Evolutionary conservation across 129 eudicot species (phyloP).

Genomic region (Apium graveolens): DNA sequence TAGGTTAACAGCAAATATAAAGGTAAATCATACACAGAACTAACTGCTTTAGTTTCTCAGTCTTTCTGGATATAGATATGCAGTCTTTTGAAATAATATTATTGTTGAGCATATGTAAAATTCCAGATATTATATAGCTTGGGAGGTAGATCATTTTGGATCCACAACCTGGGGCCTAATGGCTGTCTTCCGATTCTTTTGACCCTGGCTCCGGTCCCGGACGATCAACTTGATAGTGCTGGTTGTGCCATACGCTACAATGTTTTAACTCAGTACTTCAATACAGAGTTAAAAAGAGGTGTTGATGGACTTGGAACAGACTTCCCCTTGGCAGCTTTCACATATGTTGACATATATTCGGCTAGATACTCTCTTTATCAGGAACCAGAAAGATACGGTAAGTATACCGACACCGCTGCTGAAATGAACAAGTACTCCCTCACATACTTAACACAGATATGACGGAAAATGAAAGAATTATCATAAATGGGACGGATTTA

Average conservation of each 20-base stretch:
- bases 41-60: no score
- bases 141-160: constrained; percentile 15
- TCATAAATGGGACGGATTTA: no score
- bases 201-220: neutral
- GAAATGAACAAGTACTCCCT: no score
- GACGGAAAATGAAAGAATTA: no score
- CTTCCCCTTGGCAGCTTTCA: no score
- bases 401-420: no score
- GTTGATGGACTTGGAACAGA: no score
- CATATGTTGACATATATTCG: no score
- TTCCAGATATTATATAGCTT: neutral
- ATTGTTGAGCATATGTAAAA: neutral
- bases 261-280: neutral
- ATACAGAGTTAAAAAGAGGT: neutral
- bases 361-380: no score
- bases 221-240: neutral
- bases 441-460: no score
- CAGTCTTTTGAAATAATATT: neutral
- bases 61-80: no score
- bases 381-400: no score
- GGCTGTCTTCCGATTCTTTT: neutral
- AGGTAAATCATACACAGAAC: neutral
- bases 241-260: neutral
- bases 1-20: neutral
- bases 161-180: neutral